Evolutionary conservation across 1,284 basidiomycete genomes (phyloP), one percentile per base, ranked within the genome.

Genomic region (Rhodotorula sp.): DNA sequence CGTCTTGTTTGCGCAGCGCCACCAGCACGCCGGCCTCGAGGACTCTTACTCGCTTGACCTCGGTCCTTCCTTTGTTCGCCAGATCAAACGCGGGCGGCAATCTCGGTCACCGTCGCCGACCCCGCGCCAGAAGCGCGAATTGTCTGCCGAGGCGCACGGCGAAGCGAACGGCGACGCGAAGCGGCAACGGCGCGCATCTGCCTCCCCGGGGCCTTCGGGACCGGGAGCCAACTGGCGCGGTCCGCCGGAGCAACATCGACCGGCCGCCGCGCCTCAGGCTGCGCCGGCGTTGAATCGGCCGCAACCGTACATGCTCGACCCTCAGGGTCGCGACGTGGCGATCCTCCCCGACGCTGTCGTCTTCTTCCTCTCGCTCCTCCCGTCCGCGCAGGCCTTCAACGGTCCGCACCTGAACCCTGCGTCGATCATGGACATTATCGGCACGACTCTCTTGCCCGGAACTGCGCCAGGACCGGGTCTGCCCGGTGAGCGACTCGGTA

Each of bases 1-100:
- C 80, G 93, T 96, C 80, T 89, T 92, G 4, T 94, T 97, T 75
- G 92, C 93, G 0, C 90, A 93, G 78, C 86, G 93, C 49, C 91
- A 93, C 81, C 90, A 89, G n/a, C 96, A 96, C 81, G 85, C 90
- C 54, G 89, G 89, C 52, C 88, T 91, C 26, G 95, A 98, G 79
- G 89, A 92, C 39, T 95, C 97, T 71, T 93, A 93, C 2, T 86
- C 88, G 20, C 87, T 90, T 43, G 95, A 99, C 81, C 86, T 97
- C 29, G 95, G 95, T 26, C 31, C 71, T 56, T 65, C 77, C 56
- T 39, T 58, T 52, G 70, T 57, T 15, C 23, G 31, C 14, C 47
- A 63, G 26, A 58, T 69, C 58, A 70, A 68, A n/a, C 31, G 18
- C 12, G 64, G 57, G 5, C 12, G 43, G 6, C 67, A 69, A 48